phyloP scores from a whole-genome alignment of 2,329 filamentous ascomycete genomes.

The Xylariales sp. region DNA sequence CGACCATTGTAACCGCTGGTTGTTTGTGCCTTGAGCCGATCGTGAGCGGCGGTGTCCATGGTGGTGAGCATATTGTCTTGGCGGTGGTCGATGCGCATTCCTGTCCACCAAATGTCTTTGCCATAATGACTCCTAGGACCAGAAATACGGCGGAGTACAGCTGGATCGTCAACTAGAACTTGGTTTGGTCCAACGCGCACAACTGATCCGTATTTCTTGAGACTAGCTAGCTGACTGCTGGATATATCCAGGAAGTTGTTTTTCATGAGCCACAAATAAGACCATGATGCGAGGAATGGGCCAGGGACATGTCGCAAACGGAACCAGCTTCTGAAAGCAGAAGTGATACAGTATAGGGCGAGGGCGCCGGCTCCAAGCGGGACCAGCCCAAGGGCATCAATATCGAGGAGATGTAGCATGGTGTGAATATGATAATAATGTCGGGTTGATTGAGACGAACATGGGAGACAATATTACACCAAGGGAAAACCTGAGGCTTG shows the following conservation, averaged over 20 bases:
- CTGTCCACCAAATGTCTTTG: conserved; percentile 13
- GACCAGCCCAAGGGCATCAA: no score
- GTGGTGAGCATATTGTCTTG: conserved; percentile 49
- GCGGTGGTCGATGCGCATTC: conserved; percentile 17
- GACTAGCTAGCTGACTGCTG: no score
- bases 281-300: conserved; percentile 29
- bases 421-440: no score
- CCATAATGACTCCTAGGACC: conserved; percentile 15
- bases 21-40: conserved; percentile 18
- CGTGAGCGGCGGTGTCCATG: conserved; percentile 38
- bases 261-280: conserved; percentile 33
- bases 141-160: conserved; percentile 30
- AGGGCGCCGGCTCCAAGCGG: background rate
- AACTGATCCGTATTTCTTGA: conserved; percentile 26
- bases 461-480: no score
- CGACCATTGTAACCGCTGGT: conserved; percentile 14
- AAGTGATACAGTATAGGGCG: conserved; percentile 9
- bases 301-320: conserved; percentile 34
- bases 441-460: no score
- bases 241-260: conserved; percentile 10
- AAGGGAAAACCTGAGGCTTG: no score
- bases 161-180: conserved; percentile 32
- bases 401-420: no score
- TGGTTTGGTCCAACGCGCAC: conserved; percentile 36
- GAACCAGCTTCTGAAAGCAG: conserved; percentile 19